A percentile compares a stretch with the other conserved stretches of the same genome.
These are phyloP conservation scores for Excoecaria agallocha DNA, from an alignment of 345 rosid genomes.

Conservation along the genomic window DNA sequence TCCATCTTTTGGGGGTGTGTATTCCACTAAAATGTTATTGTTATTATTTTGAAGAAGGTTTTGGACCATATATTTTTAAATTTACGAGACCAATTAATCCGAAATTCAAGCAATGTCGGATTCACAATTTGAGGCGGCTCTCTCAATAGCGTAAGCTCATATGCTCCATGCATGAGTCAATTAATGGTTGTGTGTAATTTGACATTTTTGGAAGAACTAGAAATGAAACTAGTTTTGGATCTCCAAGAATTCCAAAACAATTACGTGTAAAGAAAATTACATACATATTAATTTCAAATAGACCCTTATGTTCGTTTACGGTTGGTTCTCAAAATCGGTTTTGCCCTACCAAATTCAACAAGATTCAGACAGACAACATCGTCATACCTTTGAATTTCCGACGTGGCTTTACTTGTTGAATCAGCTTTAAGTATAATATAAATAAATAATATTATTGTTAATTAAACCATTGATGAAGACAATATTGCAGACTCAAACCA, in stretches of 20 bases:
- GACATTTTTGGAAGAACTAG: too few species aligned
- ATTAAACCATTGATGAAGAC: not conserved
- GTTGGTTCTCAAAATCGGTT: slow-evolving; percentile 1
- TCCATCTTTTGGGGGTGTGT: too few species aligned
- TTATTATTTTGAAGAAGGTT: too few species aligned
- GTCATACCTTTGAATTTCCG: not conserved
- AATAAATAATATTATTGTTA: not conserved
- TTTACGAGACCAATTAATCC: too few species aligned
- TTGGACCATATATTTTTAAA: too few species aligned
- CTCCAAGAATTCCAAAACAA: not conserved
- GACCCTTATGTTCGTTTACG: not conserved
- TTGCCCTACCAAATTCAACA: not conserved
- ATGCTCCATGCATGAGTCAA: too few species aligned
- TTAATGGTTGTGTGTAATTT: not conserved
- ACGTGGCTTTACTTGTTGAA: not conserved
- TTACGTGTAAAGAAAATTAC: not conserved
- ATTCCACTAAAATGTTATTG: too few species aligned
- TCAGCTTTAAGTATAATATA: not conserved
- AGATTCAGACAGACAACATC: not conserved
- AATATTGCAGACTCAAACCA: not conserved
- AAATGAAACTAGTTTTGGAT: too few species aligned
- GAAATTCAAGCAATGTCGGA: too few species aligned
- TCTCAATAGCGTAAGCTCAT: too few species aligned
- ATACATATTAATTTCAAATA: not conserved
- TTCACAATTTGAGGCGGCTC: too few species aligned